A percentile compares a stretch with the other conserved stretches of the same genome.
Conservation (phyloP, 352 stramenopile species). For the Globisporangium splendens region DNA sequence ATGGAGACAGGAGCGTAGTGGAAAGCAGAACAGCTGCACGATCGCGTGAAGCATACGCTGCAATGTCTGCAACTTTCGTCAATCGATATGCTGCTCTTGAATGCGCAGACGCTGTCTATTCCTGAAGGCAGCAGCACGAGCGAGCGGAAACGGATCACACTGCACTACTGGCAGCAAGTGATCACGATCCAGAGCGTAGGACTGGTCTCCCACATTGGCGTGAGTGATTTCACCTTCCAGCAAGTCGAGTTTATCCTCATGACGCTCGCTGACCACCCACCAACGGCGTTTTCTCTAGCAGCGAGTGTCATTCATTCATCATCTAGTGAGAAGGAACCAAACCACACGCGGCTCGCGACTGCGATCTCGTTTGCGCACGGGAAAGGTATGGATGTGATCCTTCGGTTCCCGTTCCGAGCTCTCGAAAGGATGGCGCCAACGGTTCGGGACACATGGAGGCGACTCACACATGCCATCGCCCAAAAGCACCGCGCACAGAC, state of each 20-base stretch:
- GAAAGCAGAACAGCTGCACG: slow-evolving; percentile 12
- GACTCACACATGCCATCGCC: slow-evolving; percentile 26
- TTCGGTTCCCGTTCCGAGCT: slow-evolving; percentile 26
- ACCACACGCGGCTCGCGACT: slow-evolving; percentile 9
- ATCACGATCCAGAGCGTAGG: slow-evolving; percentile 29
- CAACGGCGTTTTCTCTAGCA: slow-evolving; percentile 19
- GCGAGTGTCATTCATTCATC: neutral
- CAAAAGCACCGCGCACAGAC: slow-evolving; percentile 22
- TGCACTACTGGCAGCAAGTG: slow-evolving; percentile 44
- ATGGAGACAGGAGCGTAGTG: slow-evolving; percentile 23
- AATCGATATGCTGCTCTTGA: slow-evolving; percentile 45
- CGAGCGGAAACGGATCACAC: slow-evolving; percentile 37
- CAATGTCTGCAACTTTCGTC: slow-evolving; percentile 28
- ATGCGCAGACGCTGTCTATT: slow-evolving; percentile 18
- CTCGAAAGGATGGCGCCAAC: slow-evolving; percentile 21
- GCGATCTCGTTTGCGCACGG: slow-evolving; percentile 39
- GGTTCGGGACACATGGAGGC: slow-evolving; percentile 23
- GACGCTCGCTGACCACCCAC: slow-evolving; percentile 18
- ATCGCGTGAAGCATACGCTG: slow-evolving; percentile 27
- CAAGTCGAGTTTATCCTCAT: slow-evolving; percentile 60
- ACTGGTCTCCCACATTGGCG: slow-evolving; percentile 33
- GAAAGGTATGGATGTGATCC: slow-evolving; percentile 37
- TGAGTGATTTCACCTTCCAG: slow-evolving; percentile 43
- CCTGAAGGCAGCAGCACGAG: slow-evolving; percentile 12
- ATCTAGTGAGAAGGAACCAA: neutral